A percentile compares a stretch with the other conserved stretches of the same genome.
These are phyloP conservation scores for Adansonia madagascariensis DNA, from an alignment of 441 rosid genomes.

Conservation along the genomic window DNA sequence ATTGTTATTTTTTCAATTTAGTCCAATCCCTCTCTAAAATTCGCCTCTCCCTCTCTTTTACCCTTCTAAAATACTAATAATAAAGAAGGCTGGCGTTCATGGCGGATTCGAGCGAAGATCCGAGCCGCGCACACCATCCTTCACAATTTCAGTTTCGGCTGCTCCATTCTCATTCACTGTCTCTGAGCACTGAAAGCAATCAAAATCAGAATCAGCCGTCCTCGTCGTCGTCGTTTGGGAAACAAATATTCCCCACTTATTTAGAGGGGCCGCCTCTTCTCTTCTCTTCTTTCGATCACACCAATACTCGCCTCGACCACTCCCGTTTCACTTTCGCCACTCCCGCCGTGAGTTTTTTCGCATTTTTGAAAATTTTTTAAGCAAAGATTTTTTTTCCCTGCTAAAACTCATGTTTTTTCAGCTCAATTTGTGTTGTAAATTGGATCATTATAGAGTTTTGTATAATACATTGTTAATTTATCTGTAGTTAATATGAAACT, in stretches of 20 bases:
- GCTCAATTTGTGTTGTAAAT: background rate
- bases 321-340: constrained; percentile 39
- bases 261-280: constrained; percentile 10
- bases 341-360: constrained; percentile 35
- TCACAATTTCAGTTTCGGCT: constrained; percentile 45
- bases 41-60: background rate
- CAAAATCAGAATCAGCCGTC: constrained; percentile 24
- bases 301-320: constrained; percentile 26
- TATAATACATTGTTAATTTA: background rate
- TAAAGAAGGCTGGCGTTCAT: constrained; percentile 31
- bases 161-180: constrained; percentile 36
- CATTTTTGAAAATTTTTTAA: background rate
- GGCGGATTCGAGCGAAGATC: constrained; percentile 54
- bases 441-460: background rate
- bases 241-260: constrained; percentile 15
- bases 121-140: constrained; percentile 32
- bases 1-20: background rate
- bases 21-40: background rate
- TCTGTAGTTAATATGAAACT: background rate
- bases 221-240: background rate
- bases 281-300: constrained; percentile 18
- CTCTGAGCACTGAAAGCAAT: background rate
- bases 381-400: background rate
- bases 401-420: background rate
- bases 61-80: background rate